Percentiles rank a stretch among this genome's conserved stretches.
Evolutionary conservation across 2,329 filamentous ascomycete genomes (phyloP).

Genomic region (Coniochaeta pulveracea): DNA sequence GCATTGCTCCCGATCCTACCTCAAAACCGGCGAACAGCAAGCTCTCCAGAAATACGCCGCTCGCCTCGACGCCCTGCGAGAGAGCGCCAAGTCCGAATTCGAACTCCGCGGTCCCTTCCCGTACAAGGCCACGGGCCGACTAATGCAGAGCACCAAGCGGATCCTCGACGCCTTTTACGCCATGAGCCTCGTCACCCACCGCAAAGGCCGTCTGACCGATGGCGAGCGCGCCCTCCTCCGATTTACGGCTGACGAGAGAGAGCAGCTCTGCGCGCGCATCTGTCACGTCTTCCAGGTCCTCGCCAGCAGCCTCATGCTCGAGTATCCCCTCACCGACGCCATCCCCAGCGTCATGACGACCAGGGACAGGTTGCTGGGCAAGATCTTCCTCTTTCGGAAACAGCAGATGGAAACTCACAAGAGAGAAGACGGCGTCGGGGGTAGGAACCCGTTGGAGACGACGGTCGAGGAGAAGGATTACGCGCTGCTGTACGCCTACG

Average conservation of each 20-base stretch:
- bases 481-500: slow-evolving; percentile 86
- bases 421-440: slow-evolving; percentile 6
- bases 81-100: slow-evolving; percentile 71
- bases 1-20: slow-evolving; percentile 54
- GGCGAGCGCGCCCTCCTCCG: slow-evolving; percentile 73
- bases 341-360: slow-evolving; percentile 73
- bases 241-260: slow-evolving; percentile 70
- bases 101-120: slow-evolving; percentile 84
- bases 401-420: slow-evolving; percentile 39
- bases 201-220: slow-evolving; percentile 61
- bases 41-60: slow-evolving; percentile 72
- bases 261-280: slow-evolving; percentile 74
- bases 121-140: slow-evolving; percentile 55
- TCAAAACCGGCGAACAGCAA: slow-evolving; percentile 78
- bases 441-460: slow-evolving; percentile 14
- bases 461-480: slow-evolving; percentile 67
- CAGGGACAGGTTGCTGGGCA: slow-evolving; percentile 73
- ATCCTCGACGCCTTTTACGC: slow-evolving; percentile 92
- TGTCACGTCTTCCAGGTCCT: slow-evolving; percentile 82
- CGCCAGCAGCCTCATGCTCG: slow-evolving; percentile 85
- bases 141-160: slow-evolving; percentile 69
- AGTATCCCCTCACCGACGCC: slow-evolving; percentile 84
- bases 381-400: slow-evolving; percentile 78
- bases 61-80: slow-evolving; percentile 62
- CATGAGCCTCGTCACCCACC: slow-evolving; percentile 86